These are phyloP conservation scores for Lasiosphaeriaceae sp. DNA, from an alignment of 495 filamentous ascomycete species.

Conservation along the genomic window DNA sequence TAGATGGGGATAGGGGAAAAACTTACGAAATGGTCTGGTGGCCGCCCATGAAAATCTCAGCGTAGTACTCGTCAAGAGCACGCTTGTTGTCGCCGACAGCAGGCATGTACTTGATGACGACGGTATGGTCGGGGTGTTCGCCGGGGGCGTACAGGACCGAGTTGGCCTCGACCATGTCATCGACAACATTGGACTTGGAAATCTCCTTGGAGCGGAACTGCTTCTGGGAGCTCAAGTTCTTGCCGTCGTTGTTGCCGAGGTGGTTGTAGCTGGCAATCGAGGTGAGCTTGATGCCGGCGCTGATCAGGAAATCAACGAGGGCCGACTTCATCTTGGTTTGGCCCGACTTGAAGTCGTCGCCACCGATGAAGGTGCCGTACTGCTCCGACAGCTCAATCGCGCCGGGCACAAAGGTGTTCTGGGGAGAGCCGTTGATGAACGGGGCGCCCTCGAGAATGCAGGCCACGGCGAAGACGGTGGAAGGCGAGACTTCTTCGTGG, in stretches of 20 bases:
- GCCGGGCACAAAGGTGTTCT: conserved; percentile 98
- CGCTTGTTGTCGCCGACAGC: conserved; percentile 99
- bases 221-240: conserved; percentile 93
- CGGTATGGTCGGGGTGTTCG: conserved; percentile 85
- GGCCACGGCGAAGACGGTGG: conserved; percentile 92
- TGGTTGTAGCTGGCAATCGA: conserved; percentile 99
- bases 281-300: conserved; percentile 96
- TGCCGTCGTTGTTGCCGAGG: conserved; percentile 98
- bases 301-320: conserved; percentile 97
- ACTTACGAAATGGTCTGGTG: conserved; percentile 89
- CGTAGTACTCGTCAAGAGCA: conserved; percentile 97
- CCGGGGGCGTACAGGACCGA: conserved; percentile 79
- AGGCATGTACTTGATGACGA: conserved; percentile 98
- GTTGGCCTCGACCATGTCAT: conserved; percentile 99
- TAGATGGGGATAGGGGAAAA: neutral
- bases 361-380: conserved; percentile 86
- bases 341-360: conserved; percentile 99
- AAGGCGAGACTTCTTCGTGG: conserved; percentile 86
- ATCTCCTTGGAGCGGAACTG: conserved; percentile 99
- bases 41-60: conserved; percentile 97
- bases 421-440: conserved; percentile 99
- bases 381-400: conserved; percentile 86
- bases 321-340: conserved; percentile 99
- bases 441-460: conserved; percentile 84
- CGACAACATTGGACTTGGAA: conserved; percentile 96